These are phyloP conservation scores for Magnaporthiopsis incrustans DNA, from an alignment of 2,329 filamentous ascomycete genomes.

Conservation along the genomic window DNA sequence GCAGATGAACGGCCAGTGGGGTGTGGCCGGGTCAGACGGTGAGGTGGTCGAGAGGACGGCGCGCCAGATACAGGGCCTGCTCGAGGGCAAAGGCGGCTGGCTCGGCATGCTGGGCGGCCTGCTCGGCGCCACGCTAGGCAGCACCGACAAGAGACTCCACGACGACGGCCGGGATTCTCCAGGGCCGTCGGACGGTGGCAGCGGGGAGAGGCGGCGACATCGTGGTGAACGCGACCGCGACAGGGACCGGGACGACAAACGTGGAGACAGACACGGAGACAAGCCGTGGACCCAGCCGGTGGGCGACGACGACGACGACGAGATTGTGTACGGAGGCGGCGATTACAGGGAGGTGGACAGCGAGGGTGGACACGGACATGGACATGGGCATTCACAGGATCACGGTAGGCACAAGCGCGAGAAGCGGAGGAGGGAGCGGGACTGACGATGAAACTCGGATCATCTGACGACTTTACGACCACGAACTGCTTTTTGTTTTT, in stretches of 20 bases:
- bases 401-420: too few species aligned
- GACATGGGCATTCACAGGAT: too few species aligned
- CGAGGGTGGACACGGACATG: too few species aligned
- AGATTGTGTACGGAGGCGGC: slow-evolving; percentile 9
- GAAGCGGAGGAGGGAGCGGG: slow-evolving; percentile 4
- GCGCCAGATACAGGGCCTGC: slow-evolving; percentile 19
- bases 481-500: background rate
- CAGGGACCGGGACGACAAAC: slow-evolving; percentile 10
- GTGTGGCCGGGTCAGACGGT: slow-evolving; percentile 33
- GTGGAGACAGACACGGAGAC: slow-evolving; percentile 13
- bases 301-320: slow-evolving; percentile 10
- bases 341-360: background rate
- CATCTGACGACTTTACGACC: background rate
- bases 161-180: slow-evolving; percentile 1
- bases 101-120: slow-evolving; percentile 21
- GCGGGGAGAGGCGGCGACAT: slow-evolving; percentile 7
- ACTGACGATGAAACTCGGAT: slow-evolving; percentile 2
- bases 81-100: slow-evolving; percentile 22
- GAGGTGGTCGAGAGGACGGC: slow-evolving; percentile 32
- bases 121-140: slow-evolving; percentile 17
- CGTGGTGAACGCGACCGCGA: slow-evolving; percentile 7
- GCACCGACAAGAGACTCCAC: slow-evolving; percentile 1
- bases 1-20: slow-evolving; percentile 35
- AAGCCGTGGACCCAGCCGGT: background rate
- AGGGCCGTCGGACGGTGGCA: slow-evolving; percentile 2